Evolutionary conservation across 129 eudicot species (phyloP).

Genomic region (Flaveria bidentis): DNA sequence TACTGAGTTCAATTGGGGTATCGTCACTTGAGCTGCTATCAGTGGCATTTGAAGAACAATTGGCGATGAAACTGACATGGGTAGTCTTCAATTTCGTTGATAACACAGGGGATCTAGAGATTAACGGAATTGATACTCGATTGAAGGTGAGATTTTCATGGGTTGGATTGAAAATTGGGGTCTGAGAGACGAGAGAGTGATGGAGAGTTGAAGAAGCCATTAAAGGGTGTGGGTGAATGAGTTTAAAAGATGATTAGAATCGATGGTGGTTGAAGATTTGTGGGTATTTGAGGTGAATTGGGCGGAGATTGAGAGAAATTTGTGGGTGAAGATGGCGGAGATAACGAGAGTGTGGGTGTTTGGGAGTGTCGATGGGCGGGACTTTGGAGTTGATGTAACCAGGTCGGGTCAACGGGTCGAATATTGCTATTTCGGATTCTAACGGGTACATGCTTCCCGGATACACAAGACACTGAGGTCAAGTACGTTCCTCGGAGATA

Average conservation of each 20-base stretch:
- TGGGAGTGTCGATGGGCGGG: constrained; percentile 26
- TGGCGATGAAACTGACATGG: constrained; percentile 37
- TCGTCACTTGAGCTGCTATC: constrained; percentile 40
- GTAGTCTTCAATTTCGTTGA: constrained; percentile 42
- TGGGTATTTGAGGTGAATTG: constrained; percentile 37
- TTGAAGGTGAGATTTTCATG: constrained; percentile 24
- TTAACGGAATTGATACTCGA: constrained; percentile 27
- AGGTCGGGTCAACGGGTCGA: not conserved
- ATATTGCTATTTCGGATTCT: too few species aligned
- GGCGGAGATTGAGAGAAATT: constrained; percentile 33
- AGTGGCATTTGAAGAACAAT: constrained; percentile 43
- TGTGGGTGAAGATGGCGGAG: constrained; percentile 39
- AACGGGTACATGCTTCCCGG: too few species aligned
- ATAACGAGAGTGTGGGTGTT: constrained; percentile 29
- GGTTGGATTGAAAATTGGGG: constrained; percentile 40
- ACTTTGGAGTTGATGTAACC: not conserved
- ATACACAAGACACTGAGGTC: too few species aligned
- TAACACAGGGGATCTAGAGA: constrained; percentile 50
- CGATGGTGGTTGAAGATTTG: not conserved
- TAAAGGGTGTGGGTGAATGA: constrained; percentile 11
- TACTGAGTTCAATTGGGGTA: constrained; percentile 81
- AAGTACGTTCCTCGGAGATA: too few species aligned
- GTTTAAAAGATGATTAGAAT: not conserved
- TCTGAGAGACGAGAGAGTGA: constrained; percentile 40
- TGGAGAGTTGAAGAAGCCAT: constrained; percentile 86